phyloP scores from a whole-genome alignment of 1,284 basidiomycete genomes.

The Cutaneotrichosporon daszewskae region DNA sequence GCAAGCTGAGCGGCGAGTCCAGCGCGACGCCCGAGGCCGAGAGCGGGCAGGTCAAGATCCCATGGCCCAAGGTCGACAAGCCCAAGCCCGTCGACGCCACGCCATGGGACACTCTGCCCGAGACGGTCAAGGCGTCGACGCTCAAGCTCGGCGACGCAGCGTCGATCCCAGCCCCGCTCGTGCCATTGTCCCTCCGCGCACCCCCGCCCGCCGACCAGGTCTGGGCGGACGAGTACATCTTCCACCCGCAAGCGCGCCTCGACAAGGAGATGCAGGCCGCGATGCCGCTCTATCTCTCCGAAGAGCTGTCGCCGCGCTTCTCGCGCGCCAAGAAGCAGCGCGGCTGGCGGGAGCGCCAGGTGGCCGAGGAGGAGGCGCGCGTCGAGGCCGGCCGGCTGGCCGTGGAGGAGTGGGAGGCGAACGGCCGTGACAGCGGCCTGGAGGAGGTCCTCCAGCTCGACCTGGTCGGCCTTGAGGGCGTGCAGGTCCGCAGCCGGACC shows the following conservation, averaged over 20 bases:
- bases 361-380: constrained; percentile 24
- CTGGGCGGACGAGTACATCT: constrained; percentile 26
- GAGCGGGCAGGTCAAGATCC: constrained; percentile 24
- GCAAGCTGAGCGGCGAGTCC: constrained; percentile 21
- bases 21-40: constrained; percentile 8
- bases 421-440: constrained; percentile 37
- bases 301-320: constrained; percentile 45
- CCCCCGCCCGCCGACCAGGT: constrained; percentile 20
- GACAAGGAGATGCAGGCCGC: constrained; percentile 26
- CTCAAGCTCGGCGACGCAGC: constrained; percentile 11
- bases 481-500: constrained; percentile 33
- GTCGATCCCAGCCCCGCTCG: constrained; percentile 6
- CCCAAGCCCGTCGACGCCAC: constrained; percentile 8
- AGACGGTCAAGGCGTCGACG: constrained; percentile 6
- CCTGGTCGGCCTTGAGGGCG: constrained; percentile 32
- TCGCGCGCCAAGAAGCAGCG: constrained; percentile 34
- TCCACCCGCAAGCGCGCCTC: constrained; percentile 9
- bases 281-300: constrained; percentile 45
- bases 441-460: constrained; percentile 20
- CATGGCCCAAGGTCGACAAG: constrained; percentile 24
- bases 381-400: constrained; percentile 14
- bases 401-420: constrained; percentile 34
- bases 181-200: constrained; percentile 23
- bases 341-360: constrained; percentile 31
- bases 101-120: constrained; percentile 19